Evolutionary conservation across 192 early-diverging fungal genomes (phyloP).

Genomic region (Linnemannia exigua): DNA sequence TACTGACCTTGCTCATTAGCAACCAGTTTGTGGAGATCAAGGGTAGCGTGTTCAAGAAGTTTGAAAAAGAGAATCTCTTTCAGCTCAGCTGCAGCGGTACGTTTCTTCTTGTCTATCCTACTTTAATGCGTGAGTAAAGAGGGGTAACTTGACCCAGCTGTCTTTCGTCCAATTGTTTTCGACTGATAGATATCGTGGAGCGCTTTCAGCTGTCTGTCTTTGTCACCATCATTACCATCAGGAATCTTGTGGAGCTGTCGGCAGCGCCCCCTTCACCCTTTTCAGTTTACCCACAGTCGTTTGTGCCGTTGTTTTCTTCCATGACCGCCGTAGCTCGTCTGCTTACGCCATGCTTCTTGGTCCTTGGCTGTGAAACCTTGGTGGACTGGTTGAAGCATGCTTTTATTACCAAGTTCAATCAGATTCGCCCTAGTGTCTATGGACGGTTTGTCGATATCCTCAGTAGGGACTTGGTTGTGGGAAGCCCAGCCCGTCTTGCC

Average conservation of each 20-base stretch:
- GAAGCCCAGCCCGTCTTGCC: slow-evolving; percentile 60
- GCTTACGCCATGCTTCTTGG: slow-evolving; percentile 87
- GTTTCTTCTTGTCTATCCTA: background rate
- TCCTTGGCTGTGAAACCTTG: slow-evolving; percentile 89
- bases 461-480: slow-evolving; percentile 86
- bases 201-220: slow-evolving; percentile 93
- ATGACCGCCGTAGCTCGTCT: slow-evolving; percentile 76
- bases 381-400: slow-evolving; percentile 99
- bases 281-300: slow-evolving; percentile 71
- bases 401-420: slow-evolving; percentile 98
- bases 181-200: slow-evolving; percentile 90
- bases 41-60: slow-evolving; percentile 95
- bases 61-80: slow-evolving; percentile 97
- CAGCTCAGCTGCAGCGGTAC: slow-evolving; percentile 92
- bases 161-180: background rate
- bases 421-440: slow-evolving; percentile 91
- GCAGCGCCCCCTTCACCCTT: slow-evolving; percentile 72
- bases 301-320: slow-evolving; percentile 75
- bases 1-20: slow-evolving; percentile 92
- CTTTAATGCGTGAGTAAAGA: background rate
- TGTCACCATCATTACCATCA: slow-evolving; percentile 89
- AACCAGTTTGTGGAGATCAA: slow-evolving; percentile 99
- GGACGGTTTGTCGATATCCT: slow-evolving; percentile 88
- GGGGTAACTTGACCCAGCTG: background rate
- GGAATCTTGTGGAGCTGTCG: slow-evolving; percentile 92